Evolutionary conservation across 176 grass and related monocot species (phyloP).

Genomic region (Areca catechu): DNA sequence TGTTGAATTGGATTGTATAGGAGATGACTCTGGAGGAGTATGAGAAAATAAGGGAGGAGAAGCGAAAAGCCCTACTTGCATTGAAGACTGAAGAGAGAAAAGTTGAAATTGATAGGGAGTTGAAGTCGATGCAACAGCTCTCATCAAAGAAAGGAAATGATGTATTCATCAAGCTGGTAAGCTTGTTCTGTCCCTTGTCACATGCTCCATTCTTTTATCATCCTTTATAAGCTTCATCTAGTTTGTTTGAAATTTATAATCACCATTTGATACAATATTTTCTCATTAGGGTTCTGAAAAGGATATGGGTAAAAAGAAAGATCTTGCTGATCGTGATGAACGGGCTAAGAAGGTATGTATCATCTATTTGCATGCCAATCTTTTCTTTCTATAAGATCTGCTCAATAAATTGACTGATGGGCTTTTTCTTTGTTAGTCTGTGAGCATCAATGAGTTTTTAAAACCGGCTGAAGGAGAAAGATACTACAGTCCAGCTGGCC

Average conservation of each 20-base stretch:
- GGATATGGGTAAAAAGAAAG: conserved; percentile 15
- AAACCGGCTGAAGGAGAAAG: conserved; percentile 12
- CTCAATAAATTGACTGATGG: no score
- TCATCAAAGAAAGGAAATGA: conserved; percentile 6
- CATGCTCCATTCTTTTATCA: no score
- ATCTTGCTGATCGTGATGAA: conserved; percentile 6
- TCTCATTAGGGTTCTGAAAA: not conserved
- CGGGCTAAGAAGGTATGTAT: conserved; percentile 4
- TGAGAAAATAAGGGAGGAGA: conserved; percentile 10
- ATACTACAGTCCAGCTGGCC: not conserved
- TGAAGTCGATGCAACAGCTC: conserved; percentile 6
- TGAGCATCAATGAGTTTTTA: not conserved
- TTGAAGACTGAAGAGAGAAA: conserved; percentile 12
- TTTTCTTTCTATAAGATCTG: no score
- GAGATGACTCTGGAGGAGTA: conserved; percentile 18
- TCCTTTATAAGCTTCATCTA: no score
- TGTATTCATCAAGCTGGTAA: conserved; percentile 11
- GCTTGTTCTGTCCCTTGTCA: not conserved
- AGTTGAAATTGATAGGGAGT: conserved; percentile 8
- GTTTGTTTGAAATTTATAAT: no score
- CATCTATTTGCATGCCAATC: no score
- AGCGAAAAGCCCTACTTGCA: conserved; percentile 11
- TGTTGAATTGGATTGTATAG: not conserved
- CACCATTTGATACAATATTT: no score
- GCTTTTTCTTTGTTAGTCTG: no score